Evolutionary conservation across 2,329 filamentous ascomycete genomes (phyloP).

Genomic region (Trichoderma sp.): DNA sequence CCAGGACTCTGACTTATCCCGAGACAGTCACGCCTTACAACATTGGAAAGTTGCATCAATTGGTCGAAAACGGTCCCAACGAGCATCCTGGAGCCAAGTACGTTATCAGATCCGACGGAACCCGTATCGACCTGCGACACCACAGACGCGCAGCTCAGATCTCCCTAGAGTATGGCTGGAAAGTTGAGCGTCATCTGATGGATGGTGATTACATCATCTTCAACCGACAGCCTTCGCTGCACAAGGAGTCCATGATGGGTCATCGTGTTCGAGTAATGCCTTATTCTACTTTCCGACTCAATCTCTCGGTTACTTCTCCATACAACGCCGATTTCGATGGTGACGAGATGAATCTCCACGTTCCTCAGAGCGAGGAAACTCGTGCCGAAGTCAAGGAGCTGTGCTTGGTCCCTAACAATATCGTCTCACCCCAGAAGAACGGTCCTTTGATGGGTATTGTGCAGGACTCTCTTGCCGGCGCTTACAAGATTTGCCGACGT

Average conservation of each 20-base stretch:
- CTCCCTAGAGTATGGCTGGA: conserved; percentile 93
- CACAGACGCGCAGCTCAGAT: conserved; percentile 87
- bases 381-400: conserved; percentile 92
- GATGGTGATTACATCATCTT: conserved; percentile 99
- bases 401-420: conserved; percentile 97
- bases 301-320: conserved; percentile 94
- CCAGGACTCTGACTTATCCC: conserved; percentile 89
- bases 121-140: conserved; percentile 91
- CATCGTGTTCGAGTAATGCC: conserved; percentile 98
- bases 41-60: conserved; percentile 83
- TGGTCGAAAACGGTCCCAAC: conserved; percentile 92
- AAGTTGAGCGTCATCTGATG: conserved; percentile 94
- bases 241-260: conserved; percentile 99
- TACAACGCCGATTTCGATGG: conserved; percentile 99
- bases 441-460: conserved; percentile 99
- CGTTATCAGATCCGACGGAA: conserved; percentile 90
- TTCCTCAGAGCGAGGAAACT: conserved; percentile 95
- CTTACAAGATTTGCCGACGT: conserved; percentile 93
- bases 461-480: conserved; percentile 93
- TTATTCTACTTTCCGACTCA: conserved; percentile 97
- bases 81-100: conserved; percentile 96
- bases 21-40: conserved; percentile 98
- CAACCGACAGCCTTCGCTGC: conserved; percentile 97
- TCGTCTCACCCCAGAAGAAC: conserved; percentile 96
- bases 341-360: conserved; percentile 99